These are phyloP conservation scores for Ogataea nonfermentans DNA, from an alignment of 805 yeast species.

Conservation along the genomic window DNA sequence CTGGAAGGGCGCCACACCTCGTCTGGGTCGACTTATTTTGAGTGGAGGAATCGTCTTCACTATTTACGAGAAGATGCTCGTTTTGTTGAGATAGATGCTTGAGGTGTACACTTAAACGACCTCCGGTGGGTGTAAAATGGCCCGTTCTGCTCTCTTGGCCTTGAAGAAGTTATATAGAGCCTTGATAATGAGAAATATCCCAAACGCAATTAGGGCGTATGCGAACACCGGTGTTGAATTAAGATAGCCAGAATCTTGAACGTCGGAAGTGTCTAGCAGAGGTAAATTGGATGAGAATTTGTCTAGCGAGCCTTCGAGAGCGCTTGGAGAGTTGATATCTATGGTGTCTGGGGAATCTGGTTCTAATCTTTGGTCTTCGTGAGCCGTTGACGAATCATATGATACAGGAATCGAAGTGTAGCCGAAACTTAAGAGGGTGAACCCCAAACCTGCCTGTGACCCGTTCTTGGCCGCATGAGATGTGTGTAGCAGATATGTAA, in stretches of 20 bases:
- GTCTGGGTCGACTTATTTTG: constrained; percentile 85
- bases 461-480: constrained; percentile 98
- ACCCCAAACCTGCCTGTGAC: constrained; percentile 85
- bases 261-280: constrained; percentile 9
- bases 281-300: constrained; percentile 26
- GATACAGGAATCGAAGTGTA: constrained; percentile 50
- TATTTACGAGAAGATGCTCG: constrained; percentile 86
- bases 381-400: constrained; percentile 24
- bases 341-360: constrained; percentile 60
- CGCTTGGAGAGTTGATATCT: constrained; percentile 36
- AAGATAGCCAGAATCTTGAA: constrained; percentile 10
- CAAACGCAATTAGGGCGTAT: constrained; percentile 62
- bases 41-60: constrained; percentile 98
- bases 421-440: constrained; percentile 75
- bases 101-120: constrained; percentile 1
- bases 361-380: constrained; percentile 40
- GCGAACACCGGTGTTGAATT: constrained; percentile 53
- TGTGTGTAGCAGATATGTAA: constrained; percentile 88
- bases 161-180: constrained; percentile 69
- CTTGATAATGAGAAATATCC: constrained; percentile 61
- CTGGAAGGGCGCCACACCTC: constrained; percentile 98
- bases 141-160: constrained; percentile 74
- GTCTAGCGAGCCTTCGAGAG: constrained; percentile 29
- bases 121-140: constrained; percentile 37
- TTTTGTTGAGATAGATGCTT: constrained; percentile 40